Evolutionary conservation across 108 stramenopile species (phyloP).

Genomic region (Licmophora abbreviata): DNA sequence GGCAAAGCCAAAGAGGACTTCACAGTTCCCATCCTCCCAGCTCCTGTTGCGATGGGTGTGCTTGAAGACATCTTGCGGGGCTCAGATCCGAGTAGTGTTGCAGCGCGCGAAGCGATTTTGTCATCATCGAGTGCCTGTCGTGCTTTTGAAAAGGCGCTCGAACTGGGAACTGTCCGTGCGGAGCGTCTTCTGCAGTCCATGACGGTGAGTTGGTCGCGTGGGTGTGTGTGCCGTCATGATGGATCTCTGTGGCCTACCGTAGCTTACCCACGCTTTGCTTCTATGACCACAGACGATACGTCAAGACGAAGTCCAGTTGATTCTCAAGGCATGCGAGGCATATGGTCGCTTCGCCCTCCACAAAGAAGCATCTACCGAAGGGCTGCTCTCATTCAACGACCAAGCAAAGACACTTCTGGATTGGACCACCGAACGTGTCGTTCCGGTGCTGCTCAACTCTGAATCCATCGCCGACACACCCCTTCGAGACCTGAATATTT

Average conservation of each 20-base stretch:
- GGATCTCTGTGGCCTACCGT: too few relatives aligned
- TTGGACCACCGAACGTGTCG: slow-evolving; percentile 54
- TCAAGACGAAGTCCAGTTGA: slow-evolving; percentile 23
- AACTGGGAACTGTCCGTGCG: slow-evolving; percentile 19
- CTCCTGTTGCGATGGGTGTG: slow-evolving; percentile 15
- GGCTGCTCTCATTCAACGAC: slow-evolving; percentile 17
- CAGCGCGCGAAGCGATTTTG: slow-evolving; percentile 15
- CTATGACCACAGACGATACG: too few relatives aligned
- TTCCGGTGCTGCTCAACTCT: slow-evolving; percentile 37
- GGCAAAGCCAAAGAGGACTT: not conserved
- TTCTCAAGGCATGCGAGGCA: slow-evolving; percentile 29
- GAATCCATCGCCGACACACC: slow-evolving; percentile 11
- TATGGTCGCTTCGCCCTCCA: slow-evolving; percentile 67
- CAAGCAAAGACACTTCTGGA: slow-evolving; percentile 29
- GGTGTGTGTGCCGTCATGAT: slow-evolving; percentile 10
- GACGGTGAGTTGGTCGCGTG: slow-evolving; percentile 3
- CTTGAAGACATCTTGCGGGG: slow-evolving; percentile 18
- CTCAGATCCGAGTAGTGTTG: slow-evolving; percentile 6
- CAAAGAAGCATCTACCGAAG: slow-evolving; percentile 34
- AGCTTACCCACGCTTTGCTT: too few relatives aligned
- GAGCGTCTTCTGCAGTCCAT: slow-evolving; percentile 12
- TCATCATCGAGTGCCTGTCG: slow-evolving; percentile 11
- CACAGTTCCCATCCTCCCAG: slow-evolving; percentile 12
- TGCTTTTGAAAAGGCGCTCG: slow-evolving; percentile 15
- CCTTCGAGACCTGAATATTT: slow-evolving; percentile 49